phyloP scores from a whole-genome alignment of 2,329 filamentous ascomycete species.

The Verticillium tricorpus region DNA sequence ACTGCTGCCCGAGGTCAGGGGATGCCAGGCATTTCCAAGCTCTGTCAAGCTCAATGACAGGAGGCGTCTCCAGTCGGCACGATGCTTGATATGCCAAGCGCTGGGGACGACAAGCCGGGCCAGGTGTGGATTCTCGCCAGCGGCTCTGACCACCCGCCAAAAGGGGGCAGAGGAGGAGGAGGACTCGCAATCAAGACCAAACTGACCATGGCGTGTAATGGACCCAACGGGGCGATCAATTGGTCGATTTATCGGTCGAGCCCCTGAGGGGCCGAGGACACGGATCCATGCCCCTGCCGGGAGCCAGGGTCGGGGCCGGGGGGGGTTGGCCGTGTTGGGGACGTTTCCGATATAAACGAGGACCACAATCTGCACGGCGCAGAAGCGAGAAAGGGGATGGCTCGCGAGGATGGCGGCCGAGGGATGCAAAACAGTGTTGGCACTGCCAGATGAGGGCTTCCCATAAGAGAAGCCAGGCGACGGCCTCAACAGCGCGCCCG shows the following conservation, averaged over 20 bases:
- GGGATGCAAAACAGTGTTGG: background rate
- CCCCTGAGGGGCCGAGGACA: background rate
- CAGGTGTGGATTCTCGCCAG: background rate
- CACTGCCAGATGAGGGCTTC: background rate
- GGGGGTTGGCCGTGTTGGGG: background rate
- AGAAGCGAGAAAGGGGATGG: background rate
- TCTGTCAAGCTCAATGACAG: background rate
- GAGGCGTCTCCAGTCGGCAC: background rate
- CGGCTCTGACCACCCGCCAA: background rate
- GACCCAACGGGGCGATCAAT: background rate
- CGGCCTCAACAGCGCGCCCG: too few relatives aligned
- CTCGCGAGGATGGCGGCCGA: background rate
- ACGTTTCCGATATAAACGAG: background rate
- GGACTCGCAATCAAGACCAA: background rate
- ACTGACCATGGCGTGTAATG: background rate
- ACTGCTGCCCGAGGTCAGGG: background rate
- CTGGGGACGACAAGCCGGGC: background rate
- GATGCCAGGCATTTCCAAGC: background rate
- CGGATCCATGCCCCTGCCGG: background rate
- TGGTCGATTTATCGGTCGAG: background rate
- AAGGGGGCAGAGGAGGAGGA: background rate
- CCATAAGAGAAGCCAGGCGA: background rate
- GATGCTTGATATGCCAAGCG: background rate
- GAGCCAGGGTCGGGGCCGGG: background rate
- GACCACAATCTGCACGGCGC: background rate